A percentile compares a stretch with the other conserved stretches of the same genome.
These are phyloP conservation scores for Chrysochromulina parva DNA, from an alignment of 78 protist species.

Conservation along the genomic window DNA sequence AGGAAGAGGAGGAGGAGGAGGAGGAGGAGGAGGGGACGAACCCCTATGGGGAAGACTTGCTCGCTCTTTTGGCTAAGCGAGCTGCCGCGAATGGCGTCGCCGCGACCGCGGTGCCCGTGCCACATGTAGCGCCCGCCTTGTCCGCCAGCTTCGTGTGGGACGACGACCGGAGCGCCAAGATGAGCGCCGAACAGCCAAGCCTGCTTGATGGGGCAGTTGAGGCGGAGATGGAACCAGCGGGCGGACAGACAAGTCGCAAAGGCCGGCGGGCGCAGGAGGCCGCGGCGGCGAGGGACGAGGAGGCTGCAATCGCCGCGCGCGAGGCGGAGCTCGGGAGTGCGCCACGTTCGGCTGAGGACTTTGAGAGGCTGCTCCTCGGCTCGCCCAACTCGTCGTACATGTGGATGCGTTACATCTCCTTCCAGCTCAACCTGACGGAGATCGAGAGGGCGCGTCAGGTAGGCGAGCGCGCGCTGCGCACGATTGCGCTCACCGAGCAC, in stretches of 20 bases:
- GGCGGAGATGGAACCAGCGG: background rate
- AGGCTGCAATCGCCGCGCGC: background rate
- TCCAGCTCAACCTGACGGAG: slow-evolving; percentile 59
- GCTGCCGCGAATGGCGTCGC: no score
- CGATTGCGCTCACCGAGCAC: slow-evolving; percentile 65
- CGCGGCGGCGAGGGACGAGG: background rate
- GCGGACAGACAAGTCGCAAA: background rate
- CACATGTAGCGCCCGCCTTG: no score
- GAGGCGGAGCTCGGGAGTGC: slow-evolving; percentile 4
- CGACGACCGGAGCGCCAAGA: background rate
- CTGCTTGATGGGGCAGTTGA: background rate
- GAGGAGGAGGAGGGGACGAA: background rate
- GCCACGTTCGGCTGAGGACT: slow-evolving; percentile 73
- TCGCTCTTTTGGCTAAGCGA: background rate
- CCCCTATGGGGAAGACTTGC: no score
- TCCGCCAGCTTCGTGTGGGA: background rate
- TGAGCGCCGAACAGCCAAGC: no score
- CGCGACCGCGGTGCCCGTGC: no score
- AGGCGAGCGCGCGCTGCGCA: slow-evolving; percentile 83
- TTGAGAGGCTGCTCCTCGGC: slow-evolving; percentile 84
- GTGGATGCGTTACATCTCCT: slow-evolving; percentile 94
- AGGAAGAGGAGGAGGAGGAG: slow-evolving; percentile 2
- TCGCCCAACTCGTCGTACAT: slow-evolving; percentile 79
- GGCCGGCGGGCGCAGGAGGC: background rate
- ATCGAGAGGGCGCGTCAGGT: slow-evolving; percentile 85